Evolutionary conservation across 352 stramenopile genomes (phyloP), one percentile per base, ranked within the genome.

Genomic region (Phytopythium ostracodes): DNA sequence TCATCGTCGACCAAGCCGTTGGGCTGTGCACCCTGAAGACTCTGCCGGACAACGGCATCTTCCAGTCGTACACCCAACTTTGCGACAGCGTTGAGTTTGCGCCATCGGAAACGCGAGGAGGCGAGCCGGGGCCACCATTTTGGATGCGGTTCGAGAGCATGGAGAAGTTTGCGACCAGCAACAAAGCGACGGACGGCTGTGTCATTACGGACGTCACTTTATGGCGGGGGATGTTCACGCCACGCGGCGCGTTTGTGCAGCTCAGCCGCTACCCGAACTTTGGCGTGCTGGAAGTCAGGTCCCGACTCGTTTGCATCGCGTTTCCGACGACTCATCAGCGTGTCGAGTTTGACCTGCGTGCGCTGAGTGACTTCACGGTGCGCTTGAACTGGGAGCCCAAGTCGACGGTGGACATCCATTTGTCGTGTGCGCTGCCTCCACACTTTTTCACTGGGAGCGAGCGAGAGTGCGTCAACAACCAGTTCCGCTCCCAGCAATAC

Each of bases 101-200:
- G 27, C 7, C 24, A 1, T 54, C 47, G 25, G 8, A n/a, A 24
- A 24, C 47, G 18, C 36, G 8, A 54, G 15, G 25, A 0, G 15
- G 47, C 4, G 55, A 73, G 50, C 64, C 60, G 2, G 22, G 68
- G 11, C 25, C 70, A 42, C 52, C 63, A 2, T 84, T 85, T 44
- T 85, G 76, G 76, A 69, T 84, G 62, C 68, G 73, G 9, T 75
- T 85, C 64, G 78, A 85, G 67, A 72, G 67, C 47, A 69, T 72
- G 20, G 74, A 84, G 29, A 60, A 60, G 55, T 51, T 22, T n/a
- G 18, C 38, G 4, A 9, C 68, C 56, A 69, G 67, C 67, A 63
- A 60, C 64, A 4, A 66, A 52, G 20, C 63, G 44, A 38, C 17
- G 8, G 62, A 56, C 20, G 60, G 64, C 29, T 68, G 65, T 29